A percentile compares a stretch with the other conserved stretches of the same genome.
phyloP scores from a whole-genome alignment of 805 yeast species.

The Tetrapisispora fleetii region DNA sequence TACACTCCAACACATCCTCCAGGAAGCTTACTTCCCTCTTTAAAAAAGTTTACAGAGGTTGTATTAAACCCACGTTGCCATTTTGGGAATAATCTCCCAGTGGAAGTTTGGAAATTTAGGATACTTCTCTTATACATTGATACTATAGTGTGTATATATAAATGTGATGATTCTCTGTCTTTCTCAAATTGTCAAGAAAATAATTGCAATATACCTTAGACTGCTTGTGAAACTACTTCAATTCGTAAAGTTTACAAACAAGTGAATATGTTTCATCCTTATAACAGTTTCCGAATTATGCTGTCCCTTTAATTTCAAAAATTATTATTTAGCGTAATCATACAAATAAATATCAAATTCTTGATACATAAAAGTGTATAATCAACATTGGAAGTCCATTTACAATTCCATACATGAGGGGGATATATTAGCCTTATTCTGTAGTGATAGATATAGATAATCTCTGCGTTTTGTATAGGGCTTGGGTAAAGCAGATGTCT shows the following conservation, averaged over 20 bases:
- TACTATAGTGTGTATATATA: background rate
- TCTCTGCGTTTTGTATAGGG: too few relatives aligned
- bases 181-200: too few relatives aligned
- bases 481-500: background rate
- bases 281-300: too few relatives aligned
- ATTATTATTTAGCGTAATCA: background rate
- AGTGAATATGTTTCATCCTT: too few relatives aligned
- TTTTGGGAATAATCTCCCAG: background rate
- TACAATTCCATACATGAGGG: too few relatives aligned
- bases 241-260: too few relatives aligned
- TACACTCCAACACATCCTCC: slow-evolving; percentile 36
- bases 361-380: too few relatives aligned
- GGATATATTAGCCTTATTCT: too few relatives aligned
- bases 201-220: background rate
- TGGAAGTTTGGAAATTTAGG: background rate
- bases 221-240: background rate
- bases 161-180: background rate
- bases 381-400: too few relatives aligned
- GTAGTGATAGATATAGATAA: too few relatives aligned
- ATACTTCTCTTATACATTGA: background rate
- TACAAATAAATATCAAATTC: background rate
- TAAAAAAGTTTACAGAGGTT: slow-evolving; percentile 18
- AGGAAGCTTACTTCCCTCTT: slow-evolving; percentile 58
- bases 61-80: background rate
- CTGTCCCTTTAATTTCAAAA: background rate